phyloP scores from a whole-genome alignment of 805 yeast genomes.

The Cephaloascus albidus region DNA sequence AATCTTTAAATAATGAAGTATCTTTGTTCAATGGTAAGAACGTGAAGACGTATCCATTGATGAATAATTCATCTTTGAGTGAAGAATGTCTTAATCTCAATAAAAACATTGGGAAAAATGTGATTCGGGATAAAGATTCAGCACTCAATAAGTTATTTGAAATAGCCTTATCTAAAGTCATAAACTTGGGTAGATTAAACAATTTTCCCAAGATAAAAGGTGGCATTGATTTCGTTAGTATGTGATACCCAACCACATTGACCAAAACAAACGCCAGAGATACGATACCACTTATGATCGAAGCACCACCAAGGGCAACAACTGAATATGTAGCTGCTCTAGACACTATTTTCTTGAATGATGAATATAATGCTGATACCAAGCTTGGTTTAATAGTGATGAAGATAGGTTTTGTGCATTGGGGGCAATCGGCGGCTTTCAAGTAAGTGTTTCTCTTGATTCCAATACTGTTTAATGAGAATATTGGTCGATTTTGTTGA shows the following conservation, averaged over 20 bases:
- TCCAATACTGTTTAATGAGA: not conserved
- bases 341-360: slow-evolving; percentile 7
- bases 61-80: slow-evolving; percentile 1
- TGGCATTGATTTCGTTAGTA: not conserved
- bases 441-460: slow-evolving; percentile 4
- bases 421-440: slow-evolving; percentile 18
- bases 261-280: not conserved
- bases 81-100: slow-evolving; percentile 10
- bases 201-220: not conserved
- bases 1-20: slow-evolving; percentile 1
- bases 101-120: slow-evolving; percentile 14
- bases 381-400: slow-evolving; percentile 10
- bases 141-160: not conserved
- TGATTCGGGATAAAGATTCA: not conserved
- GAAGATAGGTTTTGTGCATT: slow-evolving; percentile 20
- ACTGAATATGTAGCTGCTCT: slow-evolving; percentile 1
- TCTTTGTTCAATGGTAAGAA: not conserved
- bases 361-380: slow-evolving; percentile 6
- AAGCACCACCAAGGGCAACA: slow-evolving; percentile 7
- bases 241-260: not conserved
- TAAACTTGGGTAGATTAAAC: not conserved
- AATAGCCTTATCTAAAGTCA: not conserved
- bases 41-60: not conserved
- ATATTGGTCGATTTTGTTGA: not conserved
- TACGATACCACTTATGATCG: slow-evolving; percentile 11